Conservation (phyloP, 2,329 filamentous ascomycete species). For the Aureobasidium sp. region DNA sequence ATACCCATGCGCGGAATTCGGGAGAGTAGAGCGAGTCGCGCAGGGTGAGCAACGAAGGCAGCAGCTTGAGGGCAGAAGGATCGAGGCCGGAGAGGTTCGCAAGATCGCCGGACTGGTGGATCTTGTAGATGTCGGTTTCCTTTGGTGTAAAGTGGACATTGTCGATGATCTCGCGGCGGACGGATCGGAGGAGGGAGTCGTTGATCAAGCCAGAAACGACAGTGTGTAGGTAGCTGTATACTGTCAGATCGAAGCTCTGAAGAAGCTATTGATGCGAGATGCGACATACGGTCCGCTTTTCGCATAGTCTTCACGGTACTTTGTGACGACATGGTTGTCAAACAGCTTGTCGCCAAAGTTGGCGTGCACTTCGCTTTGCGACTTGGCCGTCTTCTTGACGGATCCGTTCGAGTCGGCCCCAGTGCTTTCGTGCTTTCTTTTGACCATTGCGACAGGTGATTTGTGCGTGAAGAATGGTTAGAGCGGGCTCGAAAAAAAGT, state of each 20-base stretch:
- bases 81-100: constrained; percentile 94
- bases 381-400: constrained; percentile 26
- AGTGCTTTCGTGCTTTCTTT: constrained; percentile 31
- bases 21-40: constrained; percentile 91
- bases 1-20: constrained; percentile 81
- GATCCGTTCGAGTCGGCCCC: constrained; percentile 23
- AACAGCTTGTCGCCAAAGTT: constrained; percentile 62
- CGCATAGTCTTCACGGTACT: constrained; percentile 56
- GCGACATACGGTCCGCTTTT: constrained; percentile 44
- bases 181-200: constrained; percentile 70
- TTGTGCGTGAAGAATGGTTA: background rate
- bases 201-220: constrained; percentile 79
- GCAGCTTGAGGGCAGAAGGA: constrained; percentile 70
- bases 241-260: background rate
- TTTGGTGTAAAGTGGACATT: constrained; percentile 96
- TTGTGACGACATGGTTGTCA: constrained; percentile 46
- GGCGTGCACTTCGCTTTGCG: constrained; percentile 32
- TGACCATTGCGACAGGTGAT: constrained; percentile 19
- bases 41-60: constrained; percentile 85
- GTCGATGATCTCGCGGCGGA: constrained; percentile 76
- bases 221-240: constrained; percentile 70
- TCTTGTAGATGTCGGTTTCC: constrained; percentile 99
- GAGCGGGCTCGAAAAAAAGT: background rate
- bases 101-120: constrained; percentile 95
- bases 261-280: background rate